These are phyloP conservation scores for Aspergillus versicolor DNA, from an alignment of 2,329 filamentous ascomycete species.

Conservation along the genomic window DNA sequence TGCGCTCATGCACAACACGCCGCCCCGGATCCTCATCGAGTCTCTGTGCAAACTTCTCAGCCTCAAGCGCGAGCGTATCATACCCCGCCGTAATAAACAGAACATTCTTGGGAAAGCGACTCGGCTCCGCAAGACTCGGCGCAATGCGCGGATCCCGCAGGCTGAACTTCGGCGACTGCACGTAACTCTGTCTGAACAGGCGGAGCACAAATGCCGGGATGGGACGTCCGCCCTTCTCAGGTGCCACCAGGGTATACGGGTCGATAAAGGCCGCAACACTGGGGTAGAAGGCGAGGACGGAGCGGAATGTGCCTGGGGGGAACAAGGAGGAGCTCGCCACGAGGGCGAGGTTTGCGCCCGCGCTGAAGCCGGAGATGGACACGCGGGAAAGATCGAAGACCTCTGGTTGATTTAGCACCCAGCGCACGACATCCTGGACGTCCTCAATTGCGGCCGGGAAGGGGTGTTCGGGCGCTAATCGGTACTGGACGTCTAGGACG, in stretches of 20 bases:
- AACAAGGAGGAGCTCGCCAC: conserved; percentile 29
- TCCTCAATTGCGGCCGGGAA: conserved; percentile 43
- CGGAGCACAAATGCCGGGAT: conserved; percentile 25
- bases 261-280: too few species aligned
- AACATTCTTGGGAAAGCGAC: conserved; percentile 30
- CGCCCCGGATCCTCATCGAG: conserved; percentile 21
- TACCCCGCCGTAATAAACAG: conserved; percentile 31
- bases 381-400: conserved; percentile 34
- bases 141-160: conserved; percentile 32
- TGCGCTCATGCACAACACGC: conserved; percentile 31
- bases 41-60: conserved; percentile 27
- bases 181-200: conserved; percentile 31
- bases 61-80: conserved; percentile 31
- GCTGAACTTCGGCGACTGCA: conserved; percentile 22
- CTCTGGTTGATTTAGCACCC: conserved; percentile 32
- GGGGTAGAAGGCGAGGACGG: conserved; percentile 36
- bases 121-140: conserved; percentile 25
- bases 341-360: conserved; percentile 43
- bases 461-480: conserved; percentile 40
- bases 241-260: conserved; percentile 25
- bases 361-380: conserved; percentile 44
- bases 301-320: conserved; percentile 30
- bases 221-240: conserved; percentile 18
- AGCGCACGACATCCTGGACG: conserved; percentile 38
- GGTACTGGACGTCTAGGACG: conserved; percentile 41